Base-by-base conservation (phyloP, 2,329 filamentous ascomycete species). In the Sarocladium brachiariae region DNA sequence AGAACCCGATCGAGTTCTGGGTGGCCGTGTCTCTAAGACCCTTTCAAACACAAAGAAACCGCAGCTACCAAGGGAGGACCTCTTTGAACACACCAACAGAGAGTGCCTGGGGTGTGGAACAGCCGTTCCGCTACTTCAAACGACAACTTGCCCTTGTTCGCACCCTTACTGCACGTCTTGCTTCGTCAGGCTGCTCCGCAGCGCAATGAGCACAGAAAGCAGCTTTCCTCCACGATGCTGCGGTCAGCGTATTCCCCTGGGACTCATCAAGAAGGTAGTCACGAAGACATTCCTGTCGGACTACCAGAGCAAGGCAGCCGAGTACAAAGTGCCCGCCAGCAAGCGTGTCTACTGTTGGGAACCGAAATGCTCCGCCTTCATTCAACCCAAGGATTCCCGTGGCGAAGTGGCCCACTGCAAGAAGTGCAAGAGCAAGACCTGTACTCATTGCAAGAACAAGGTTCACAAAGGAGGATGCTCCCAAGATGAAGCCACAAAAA, bases 221-320 rank as follows among this genome's bases (percentile, higher is more conserved):
- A 56, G 77, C 0, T 83, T 80, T 51, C 80, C 79, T 0, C 78
- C 79, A 0, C 66, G 68, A 2, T 83, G 79, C 61, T 82, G 78
- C 57, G 51, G 57, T 0, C 55, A 70, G 24, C 51, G 58, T 0
- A 74, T 83, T 5, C 59, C 68, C 0, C 45, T 75, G 1, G 59
- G 61, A 1, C 47, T 53, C 0, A 65, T 65, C 25, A 59, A 58
- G 0, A 37, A 57, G 2, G 66, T 74, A 43, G 62, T 83, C 0
- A 34, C 21, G 18, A 33, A 50, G 38, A 35, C 8, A 41, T 18
- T 48, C 10, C 14, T 48, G 0, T 53, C 58, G 0, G 35, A 59
- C 6, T 80, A 73, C 53, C 57, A 62, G 7, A 59, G 58, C 1
- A 82, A 77, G 58, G 65, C 70, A 31, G 19, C 72, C 2, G 79